Percentiles rank a stretch among this genome's conserved stretches.
Evolutionary conservation across 73 alveolate genomes (phyloP).

Genomic region (Paraurostyla sp.): DNA sequence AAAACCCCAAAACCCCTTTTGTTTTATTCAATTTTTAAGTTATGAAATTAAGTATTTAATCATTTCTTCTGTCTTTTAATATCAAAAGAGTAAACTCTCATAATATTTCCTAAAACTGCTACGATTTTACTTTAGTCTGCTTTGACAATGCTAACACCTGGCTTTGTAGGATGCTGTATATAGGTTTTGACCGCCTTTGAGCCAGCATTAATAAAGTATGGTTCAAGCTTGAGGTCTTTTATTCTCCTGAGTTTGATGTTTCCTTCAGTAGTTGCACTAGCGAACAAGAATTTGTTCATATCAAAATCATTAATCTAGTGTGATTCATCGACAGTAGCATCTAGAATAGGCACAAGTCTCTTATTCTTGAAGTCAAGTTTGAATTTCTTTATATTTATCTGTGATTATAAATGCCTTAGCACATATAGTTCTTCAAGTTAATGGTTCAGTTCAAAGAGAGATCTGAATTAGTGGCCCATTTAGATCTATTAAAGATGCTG

Average conservation of each 20-base stretch:
- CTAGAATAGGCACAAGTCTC: background rate
- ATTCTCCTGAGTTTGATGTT: background rate
- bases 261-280: constrained; percentile 52
- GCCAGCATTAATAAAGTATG: constrained; percentile 42
- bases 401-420: background rate
- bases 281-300: background rate
- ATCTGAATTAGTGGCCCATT: background rate
- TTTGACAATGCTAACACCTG: constrained; percentile 40
- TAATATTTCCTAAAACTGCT: constrained; percentile 35
- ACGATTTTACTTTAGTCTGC: constrained; percentile 10
- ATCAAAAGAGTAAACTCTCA: constrained; percentile 57
- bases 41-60: too few species aligned
- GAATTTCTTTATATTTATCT: background rate
- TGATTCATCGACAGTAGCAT: background rate
- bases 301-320: constrained; percentile 31
- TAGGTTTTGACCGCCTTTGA: constrained; percentile 35
- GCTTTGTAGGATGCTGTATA: constrained; percentile 15
- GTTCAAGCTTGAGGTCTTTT: background rate
- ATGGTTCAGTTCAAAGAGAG: too few species aligned
- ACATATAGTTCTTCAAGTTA: too few species aligned
- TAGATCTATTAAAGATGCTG: background rate
- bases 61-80: background rate
- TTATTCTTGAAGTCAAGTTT: background rate
- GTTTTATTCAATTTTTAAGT: too few species aligned
- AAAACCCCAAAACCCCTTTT: too few species aligned